Conservation (phyloP, 2,329 filamentous ascomycete genomes). For the Neophaeococcomyces mojaviensis region DNA sequence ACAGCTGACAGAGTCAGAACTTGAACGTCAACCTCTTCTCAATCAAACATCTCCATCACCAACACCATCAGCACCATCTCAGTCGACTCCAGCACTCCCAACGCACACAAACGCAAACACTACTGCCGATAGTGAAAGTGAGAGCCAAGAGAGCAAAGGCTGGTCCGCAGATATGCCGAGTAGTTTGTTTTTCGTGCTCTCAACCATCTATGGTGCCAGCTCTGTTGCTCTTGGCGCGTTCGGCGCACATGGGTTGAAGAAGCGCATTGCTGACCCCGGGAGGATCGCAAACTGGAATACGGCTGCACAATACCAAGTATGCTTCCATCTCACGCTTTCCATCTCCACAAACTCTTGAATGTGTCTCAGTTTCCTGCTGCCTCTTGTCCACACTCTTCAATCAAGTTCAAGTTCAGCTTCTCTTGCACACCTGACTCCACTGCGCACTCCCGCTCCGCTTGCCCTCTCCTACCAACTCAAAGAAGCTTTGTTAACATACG, state of each 20-base stretch:
- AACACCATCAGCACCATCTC: too few relatives aligned
- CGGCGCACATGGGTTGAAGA: conserved; percentile 60
- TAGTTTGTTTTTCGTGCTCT: conserved; percentile 49
- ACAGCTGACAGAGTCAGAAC: too few relatives aligned
- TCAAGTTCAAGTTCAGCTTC: not conserved
- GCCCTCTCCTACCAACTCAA: not conserved
- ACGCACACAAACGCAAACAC: not conserved
- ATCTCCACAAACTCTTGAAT: not conserved
- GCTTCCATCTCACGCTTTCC: conserved; percentile 1
- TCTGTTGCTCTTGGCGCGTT: conserved; percentile 58
- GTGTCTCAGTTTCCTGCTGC: too few relatives aligned
- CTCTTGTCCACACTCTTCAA: too few relatives aligned
- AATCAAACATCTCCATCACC: too few relatives aligned
- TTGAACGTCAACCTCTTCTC: too few relatives aligned
- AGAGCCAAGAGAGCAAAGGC: not conserved
- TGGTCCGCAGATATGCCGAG: not conserved
- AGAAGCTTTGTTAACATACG: not conserved
- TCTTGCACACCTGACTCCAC: not conserved
- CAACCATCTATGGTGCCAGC: conserved; percentile 54
- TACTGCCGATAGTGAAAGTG: too few relatives aligned
- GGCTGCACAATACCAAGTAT: conserved; percentile 61
- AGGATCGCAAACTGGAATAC: conserved; percentile 55
- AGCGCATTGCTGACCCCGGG: conserved; percentile 50
- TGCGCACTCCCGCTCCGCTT: not conserved
- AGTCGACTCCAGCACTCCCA: not conserved